These are phyloP conservation scores for Panellus pusillus DNA, from an alignment of 768 basidiomycete genomes.

Conservation along the genomic window DNA sequence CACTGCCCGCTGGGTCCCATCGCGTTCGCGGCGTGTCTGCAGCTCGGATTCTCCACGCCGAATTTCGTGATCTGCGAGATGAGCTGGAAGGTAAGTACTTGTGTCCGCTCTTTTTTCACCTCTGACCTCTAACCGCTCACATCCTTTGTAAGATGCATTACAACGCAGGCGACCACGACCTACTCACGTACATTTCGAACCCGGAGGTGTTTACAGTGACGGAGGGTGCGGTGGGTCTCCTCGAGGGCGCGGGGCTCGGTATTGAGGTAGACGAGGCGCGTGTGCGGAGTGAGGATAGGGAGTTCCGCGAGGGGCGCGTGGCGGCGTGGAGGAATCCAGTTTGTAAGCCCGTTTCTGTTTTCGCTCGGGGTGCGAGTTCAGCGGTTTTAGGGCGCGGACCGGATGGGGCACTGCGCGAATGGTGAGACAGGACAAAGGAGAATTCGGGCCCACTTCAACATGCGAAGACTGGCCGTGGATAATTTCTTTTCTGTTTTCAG, in stretches of 20 bases:
- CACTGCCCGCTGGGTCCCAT: constrained; percentile 75
- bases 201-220: constrained; percentile 53
- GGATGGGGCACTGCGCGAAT: constrained; percentile 1
- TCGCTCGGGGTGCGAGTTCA: neutral
- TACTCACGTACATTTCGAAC: constrained; percentile 58
- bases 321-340: constrained; percentile 42
- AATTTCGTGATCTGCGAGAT: constrained; percentile 48
- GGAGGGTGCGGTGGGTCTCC: constrained; percentile 51
- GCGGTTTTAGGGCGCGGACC: neutral
- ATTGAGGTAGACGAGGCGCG: constrained; percentile 60
- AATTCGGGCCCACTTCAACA: too few relatives aligned
- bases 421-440: neutral
- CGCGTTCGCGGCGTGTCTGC: constrained; percentile 69
- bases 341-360: constrained; percentile 18
- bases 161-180: constrained; percentile 55
- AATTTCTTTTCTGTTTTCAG: too few relatives aligned
- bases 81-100: constrained; percentile 50
- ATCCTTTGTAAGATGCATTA: constrained; percentile 57
- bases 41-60: constrained; percentile 56
- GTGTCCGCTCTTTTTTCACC: neutral
- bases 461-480: too few relatives aligned
- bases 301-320: constrained; percentile 23
- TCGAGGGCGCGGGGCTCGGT: constrained; percentile 57
- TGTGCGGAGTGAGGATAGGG: constrained; percentile 31
- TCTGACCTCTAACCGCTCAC: neutral